Evolutionary conservation across 805 yeast species (phyloP).

Genomic region (Vanderwaltozyma yarrowii): DNA sequence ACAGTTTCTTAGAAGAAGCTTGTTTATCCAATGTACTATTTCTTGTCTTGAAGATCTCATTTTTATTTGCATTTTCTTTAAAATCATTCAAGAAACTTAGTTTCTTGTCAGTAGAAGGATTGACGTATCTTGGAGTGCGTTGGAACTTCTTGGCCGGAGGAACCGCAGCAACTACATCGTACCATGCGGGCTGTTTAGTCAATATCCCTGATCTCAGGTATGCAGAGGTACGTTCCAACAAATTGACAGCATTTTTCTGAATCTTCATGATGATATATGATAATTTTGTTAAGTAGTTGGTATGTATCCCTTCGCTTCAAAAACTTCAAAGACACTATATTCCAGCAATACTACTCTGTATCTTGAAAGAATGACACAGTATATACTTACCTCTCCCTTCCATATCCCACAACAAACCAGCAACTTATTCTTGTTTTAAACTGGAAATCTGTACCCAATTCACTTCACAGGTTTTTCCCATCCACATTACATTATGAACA

Average conservation of each 20-base stretch:
- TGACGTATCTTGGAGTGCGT: conserved; percentile 20
- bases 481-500: no score
- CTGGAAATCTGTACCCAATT: no score
- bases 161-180: conserved; percentile 64
- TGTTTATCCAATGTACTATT: conserved; percentile 14
- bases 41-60: conserved; percentile 30
- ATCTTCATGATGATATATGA: conserved; percentile 43
- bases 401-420: no score
- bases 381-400: no score
- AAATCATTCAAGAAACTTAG: conserved; percentile 3
- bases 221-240: conserved; percentile 73
- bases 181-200: conserved; percentile 77
- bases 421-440: no score
- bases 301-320: no score
- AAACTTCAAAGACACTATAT: no score
- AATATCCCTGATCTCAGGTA: conserved; percentile 63
- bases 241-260: conserved; percentile 63
- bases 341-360: no score
- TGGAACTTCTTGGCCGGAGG: conserved; percentile 65
- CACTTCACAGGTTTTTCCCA: no score
- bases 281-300: no score
- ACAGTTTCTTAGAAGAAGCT: conserved; percentile 11
- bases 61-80: conserved; percentile 3
- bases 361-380: no score
- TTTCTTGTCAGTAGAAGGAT: conserved; percentile 17